A percentile compares a stretch with the other conserved stretches of the same genome.
phyloP scores from a whole-genome alignment of 225 moss, liverwort and hornwort genomes.

The Climacium dendroides region DNA sequence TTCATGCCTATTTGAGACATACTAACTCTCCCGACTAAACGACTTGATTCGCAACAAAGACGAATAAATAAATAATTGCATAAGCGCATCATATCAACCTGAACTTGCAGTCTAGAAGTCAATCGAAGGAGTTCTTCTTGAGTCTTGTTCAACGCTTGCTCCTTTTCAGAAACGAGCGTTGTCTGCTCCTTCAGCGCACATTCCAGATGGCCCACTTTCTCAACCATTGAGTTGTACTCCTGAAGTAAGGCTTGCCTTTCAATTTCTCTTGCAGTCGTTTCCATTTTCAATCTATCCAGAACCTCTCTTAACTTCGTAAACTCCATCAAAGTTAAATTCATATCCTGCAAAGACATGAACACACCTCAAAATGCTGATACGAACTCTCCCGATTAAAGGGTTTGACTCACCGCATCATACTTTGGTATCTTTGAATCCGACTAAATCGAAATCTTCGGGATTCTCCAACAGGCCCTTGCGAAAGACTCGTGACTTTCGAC shows the following conservation, averaged over 20 bases:
- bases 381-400: neutral
- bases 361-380: neutral
- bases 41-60: neutral
- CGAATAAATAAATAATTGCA: neutral
- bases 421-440: neutral
- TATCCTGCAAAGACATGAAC: conserved; percentile 11
- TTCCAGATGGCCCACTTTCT: conserved; percentile 45
- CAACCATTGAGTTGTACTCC: conserved; percentile 40
- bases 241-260: conserved; percentile 21
- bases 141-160: conserved; percentile 38
- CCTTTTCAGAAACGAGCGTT: conserved; percentile 36
- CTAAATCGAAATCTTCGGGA: neutral
- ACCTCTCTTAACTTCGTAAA: conserved; percentile 29
- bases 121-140: conserved; percentile 35
- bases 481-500: neutral
- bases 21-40: neutral
- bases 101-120: conserved; percentile 42
- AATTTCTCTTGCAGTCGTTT: conserved; percentile 36
- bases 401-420: neutral
- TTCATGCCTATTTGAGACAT: neutral
- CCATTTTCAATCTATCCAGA: conserved; percentile 26
- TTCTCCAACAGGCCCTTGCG: neutral
- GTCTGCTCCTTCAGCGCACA: conserved; percentile 44
- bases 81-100: conserved; percentile 6
- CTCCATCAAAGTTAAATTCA: conserved; percentile 19